Percentiles rank a stretch among this genome's conserved stretches.
phyloP scores from a whole-genome alignment of 768 basidiomycete genomes.

The Amanita thiersii region DNA sequence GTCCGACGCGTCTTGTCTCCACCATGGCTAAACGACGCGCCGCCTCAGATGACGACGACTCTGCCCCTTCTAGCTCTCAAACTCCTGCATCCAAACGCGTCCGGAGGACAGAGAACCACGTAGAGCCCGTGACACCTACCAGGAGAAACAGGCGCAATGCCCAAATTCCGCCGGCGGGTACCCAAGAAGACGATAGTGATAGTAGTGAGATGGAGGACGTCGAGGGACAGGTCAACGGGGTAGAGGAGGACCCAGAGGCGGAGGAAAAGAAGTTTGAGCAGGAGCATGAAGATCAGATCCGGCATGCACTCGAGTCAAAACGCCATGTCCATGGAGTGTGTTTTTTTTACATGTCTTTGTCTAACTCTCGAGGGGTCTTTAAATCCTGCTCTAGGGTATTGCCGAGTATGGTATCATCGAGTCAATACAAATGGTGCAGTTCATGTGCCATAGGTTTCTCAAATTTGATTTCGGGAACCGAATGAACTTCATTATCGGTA shows the following conservation, averaged over 20 bases:
- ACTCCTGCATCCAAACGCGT: constrained; percentile 22
- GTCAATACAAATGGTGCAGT: constrained; percentile 79
- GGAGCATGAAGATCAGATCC: constrained; percentile 47
- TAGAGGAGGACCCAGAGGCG: constrained; percentile 36
- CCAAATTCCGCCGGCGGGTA: constrained; percentile 18
- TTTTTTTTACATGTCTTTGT: constrained; percentile 8
- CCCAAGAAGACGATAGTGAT: constrained; percentile 22
- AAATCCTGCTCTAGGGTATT: constrained; percentile 43
- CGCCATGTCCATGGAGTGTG: constrained; percentile 40
- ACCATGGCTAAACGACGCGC: constrained; percentile 52
- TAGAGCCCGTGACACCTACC: constrained; percentile 14
- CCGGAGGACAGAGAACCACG: constrained; percentile 21
- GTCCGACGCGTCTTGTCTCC: constrained; percentile 4
- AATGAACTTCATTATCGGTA: constrained; percentile 96
- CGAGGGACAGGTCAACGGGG: constrained; percentile 21
- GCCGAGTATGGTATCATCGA: constrained; percentile 89
- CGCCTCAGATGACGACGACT: constrained; percentile 31
- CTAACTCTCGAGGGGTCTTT: neutral
- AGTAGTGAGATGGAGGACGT: constrained; percentile 18
- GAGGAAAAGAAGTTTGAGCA: constrained; percentile 64
- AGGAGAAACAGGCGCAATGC: constrained; percentile 25
- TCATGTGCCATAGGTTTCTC: constrained; percentile 91
- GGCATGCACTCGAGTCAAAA: constrained; percentile 42
- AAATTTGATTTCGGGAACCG: constrained; percentile 84
- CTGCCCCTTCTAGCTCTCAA: constrained; percentile 17